Evolutionary conservation across 2,329 filamentous ascomycete genomes (phyloP).

Genomic region (Biscogniauxia mediterranea): DNA sequence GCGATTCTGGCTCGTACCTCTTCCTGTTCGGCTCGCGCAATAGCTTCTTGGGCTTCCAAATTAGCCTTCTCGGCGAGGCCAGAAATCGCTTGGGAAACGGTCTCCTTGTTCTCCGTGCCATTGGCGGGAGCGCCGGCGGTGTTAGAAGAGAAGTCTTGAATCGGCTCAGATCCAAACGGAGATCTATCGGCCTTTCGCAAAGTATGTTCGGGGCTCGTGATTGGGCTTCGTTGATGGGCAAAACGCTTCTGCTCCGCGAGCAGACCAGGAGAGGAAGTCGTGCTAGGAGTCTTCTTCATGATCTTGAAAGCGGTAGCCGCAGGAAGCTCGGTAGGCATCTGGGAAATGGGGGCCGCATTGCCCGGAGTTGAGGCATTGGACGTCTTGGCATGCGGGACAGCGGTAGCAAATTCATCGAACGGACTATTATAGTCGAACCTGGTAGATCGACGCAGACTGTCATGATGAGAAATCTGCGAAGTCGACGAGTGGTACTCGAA

Average conservation of each 20-base stretch:
- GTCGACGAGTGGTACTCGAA: slow-evolving; percentile 29
- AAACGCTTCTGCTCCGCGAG: slow-evolving; percentile 41
- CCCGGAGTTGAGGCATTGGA: slow-evolving; percentile 38
- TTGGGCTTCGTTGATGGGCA: slow-evolving; percentile 42
- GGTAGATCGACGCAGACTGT: slow-evolving; percentile 23
- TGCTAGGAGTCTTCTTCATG: slow-evolving; percentile 48
- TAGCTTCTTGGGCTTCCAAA: slow-evolving; percentile 60
- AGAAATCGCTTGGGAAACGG: slow-evolving; percentile 67
- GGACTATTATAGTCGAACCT: slow-evolving; percentile 39
- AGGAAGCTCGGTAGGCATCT: slow-evolving; percentile 29
- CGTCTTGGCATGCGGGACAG: slow-evolving; percentile 43
- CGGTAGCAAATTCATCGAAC: slow-evolving; percentile 40
- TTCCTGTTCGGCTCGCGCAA: slow-evolving; percentile 55
- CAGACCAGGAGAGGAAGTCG: slow-evolving; percentile 37
- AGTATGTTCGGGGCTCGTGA: slow-evolving; percentile 44
- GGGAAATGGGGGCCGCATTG: slow-evolving; percentile 25
- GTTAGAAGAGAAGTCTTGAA: slow-evolving; percentile 9
- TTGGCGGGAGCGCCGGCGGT: slow-evolving; percentile 6
- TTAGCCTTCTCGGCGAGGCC: slow-evolving; percentile 58
- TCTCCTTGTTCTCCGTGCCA: slow-evolving; percentile 50
- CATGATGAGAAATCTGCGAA: slow-evolving; percentile 28
- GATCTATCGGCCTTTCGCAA: slow-evolving; percentile 33
- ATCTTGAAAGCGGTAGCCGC: slow-evolving; percentile 44
- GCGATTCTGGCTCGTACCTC: slow-evolving; percentile 48
- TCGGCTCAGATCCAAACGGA: slow-evolving; percentile 26